A percentile compares a stretch with the other conserved stretches of the same genome.
phyloP scores from a whole-genome alignment of 208 protist species.

The Trypanosoma scelopori region DNA sequence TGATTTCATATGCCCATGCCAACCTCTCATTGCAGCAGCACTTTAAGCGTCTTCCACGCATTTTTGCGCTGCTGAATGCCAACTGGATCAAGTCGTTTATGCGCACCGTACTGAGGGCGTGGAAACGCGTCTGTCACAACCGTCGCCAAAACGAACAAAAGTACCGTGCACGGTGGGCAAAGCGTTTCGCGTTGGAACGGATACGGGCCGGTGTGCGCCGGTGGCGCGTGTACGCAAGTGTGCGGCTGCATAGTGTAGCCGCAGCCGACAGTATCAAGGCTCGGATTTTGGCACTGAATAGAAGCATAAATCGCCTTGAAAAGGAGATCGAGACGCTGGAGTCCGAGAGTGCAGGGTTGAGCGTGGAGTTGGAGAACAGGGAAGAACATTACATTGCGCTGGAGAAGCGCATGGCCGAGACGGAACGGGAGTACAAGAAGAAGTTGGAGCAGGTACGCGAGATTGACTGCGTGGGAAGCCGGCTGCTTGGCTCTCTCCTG shows the following conservation, averaged over 20 bases:
- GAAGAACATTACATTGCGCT: slow-evolving; percentile 34
- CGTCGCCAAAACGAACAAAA: slow-evolving; percentile 54
- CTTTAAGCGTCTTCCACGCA: slow-evolving; percentile 46
- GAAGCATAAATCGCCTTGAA: slow-evolving; percentile 34
- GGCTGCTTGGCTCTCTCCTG: slow-evolving; percentile 63
- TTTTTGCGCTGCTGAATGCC: slow-evolving; percentile 51
- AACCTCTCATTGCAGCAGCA: slow-evolving; percentile 51
- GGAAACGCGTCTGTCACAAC: slow-evolving; percentile 46
- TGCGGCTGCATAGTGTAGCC: slow-evolving; percentile 27
- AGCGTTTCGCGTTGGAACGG: slow-evolving; percentile 50
- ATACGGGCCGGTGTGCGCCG: slow-evolving; percentile 40
- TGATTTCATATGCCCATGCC: slow-evolving; percentile 44
- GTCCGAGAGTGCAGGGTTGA: slow-evolving; percentile 34
- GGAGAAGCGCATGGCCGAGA: slow-evolving; percentile 34
- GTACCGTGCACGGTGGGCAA: slow-evolving; percentile 59
- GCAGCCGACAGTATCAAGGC: slow-evolving; percentile 39
- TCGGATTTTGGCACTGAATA: slow-evolving; percentile 38
- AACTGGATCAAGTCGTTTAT: slow-evolving; percentile 64
- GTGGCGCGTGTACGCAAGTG: slow-evolving; percentile 65
- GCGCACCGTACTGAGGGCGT: slow-evolving; percentile 57
- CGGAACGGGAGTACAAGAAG: slow-evolving; percentile 48
- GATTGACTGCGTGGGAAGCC: slow-evolving; percentile 62
- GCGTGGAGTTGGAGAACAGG: slow-evolving; percentile 34
- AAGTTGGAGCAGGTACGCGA: slow-evolving; percentile 55
- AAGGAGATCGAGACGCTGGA: slow-evolving; percentile 43